Evolutionary conservation across 495 filamentous ascomycete genomes (phyloP).

Genomic region (Opeltia flavorubescens): DNA sequence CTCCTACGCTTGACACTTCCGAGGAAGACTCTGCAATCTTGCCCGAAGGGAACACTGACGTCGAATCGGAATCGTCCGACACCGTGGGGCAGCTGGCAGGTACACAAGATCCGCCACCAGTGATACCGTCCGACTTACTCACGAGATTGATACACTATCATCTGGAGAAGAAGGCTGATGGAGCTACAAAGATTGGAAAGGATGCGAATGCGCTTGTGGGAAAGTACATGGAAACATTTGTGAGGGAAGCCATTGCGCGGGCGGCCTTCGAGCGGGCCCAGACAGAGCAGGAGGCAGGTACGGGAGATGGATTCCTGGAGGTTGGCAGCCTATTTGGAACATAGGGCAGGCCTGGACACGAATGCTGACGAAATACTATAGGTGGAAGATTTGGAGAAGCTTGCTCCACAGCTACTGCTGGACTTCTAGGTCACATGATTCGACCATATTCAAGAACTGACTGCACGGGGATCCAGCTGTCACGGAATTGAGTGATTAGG

Average conservation of each 20-base stretch:
- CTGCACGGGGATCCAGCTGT: no score
- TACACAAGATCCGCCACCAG: slow-evolving; percentile 34
- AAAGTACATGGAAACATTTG: slow-evolving; percentile 86
- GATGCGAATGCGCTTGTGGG: slow-evolving; percentile 67
- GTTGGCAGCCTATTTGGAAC: slow-evolving; percentile 28
- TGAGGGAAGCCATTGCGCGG: slow-evolving; percentile 78
- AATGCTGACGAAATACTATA: slow-evolving; percentile 9
- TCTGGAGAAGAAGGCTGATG: slow-evolving; percentile 34
- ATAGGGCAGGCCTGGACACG: not conserved
- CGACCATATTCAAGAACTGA: not conserved
- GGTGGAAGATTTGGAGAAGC: slow-evolving; percentile 69
- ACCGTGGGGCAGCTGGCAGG: slow-evolving; percentile 19
- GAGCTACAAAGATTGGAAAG: slow-evolving; percentile 53
- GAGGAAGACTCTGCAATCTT: slow-evolving; percentile 9
- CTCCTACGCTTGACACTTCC: slow-evolving; percentile 2
- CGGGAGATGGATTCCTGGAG: slow-evolving; percentile 47
- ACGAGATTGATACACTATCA: slow-evolving; percentile 62
- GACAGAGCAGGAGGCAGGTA: slow-evolving; percentile 15
- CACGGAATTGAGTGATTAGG: no score
- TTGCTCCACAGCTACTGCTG: slow-evolving; percentile 77
- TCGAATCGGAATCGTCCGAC: slow-evolving; percentile 11
- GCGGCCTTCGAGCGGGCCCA: slow-evolving; percentile 54
- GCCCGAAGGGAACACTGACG: slow-evolving; percentile 15
- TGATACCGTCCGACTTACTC: slow-evolving; percentile 62
- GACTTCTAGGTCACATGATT: slow-evolving; percentile 47